Evolutionary conservation across 805 yeast genomes (phyloP).

Genomic region (Wickerhamomyces bisporus): DNA sequence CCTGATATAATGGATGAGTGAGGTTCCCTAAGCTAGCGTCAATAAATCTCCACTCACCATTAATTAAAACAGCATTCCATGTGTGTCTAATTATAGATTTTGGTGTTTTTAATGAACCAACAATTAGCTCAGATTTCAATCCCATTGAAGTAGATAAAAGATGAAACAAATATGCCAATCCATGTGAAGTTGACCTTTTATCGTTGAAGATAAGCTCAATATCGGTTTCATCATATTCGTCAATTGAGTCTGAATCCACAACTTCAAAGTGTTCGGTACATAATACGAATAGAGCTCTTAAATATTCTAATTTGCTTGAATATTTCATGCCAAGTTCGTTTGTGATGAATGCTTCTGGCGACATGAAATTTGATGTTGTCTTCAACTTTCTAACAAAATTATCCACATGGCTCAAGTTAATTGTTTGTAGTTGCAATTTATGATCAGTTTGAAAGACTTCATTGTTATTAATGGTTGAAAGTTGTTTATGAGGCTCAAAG

Average conservation of each 20-base stretch:
- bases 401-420: conserved; percentile 39
- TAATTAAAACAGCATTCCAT: conserved; percentile 78
- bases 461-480: conserved; percentile 41
- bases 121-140: conserved; percentile 68
- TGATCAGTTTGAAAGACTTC: conserved; percentile 33
- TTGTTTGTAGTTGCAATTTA: conserved; percentile 25
- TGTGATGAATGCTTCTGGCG: conserved; percentile 50
- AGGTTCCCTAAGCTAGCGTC: conserved; percentile 67
- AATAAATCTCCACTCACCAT: conserved; percentile 73
- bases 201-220: conserved; percentile 37
- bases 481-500: conserved; percentile 53
- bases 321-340: conserved; percentile 50
- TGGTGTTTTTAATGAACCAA: conserved; percentile 83
- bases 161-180: conserved; percentile 71
- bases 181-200: conserved; percentile 60
- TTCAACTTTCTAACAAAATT: conserved; percentile 31
- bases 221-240: conserved; percentile 22
- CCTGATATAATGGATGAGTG: conserved; percentile 45
- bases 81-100: conserved; percentile 71
- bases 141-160: conserved; percentile 66
- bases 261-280: conserved; percentile 55
- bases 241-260: conserved; percentile 20
- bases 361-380: conserved; percentile 33
- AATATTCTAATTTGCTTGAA: conserved; percentile 47
- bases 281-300: conserved; percentile 61